phyloP scores from a whole-genome alignment of 2,329 filamentous ascomycete species.

The Nemania abortiva region DNA sequence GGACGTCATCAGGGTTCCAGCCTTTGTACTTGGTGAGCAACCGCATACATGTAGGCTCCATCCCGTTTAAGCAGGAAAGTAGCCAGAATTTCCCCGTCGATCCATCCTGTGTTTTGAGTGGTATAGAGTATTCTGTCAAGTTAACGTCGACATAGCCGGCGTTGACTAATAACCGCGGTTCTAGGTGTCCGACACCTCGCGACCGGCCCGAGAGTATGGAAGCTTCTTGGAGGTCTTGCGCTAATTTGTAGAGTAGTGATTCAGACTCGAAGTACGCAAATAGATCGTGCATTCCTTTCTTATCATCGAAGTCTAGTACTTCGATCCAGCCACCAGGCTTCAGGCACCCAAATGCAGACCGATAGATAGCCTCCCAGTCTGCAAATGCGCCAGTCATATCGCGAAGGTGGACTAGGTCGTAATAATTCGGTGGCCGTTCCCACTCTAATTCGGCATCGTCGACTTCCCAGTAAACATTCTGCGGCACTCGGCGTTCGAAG shows the following conservation, averaged over 20 bases:
- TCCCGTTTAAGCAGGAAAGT: slow-evolving; percentile 62
- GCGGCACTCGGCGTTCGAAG: slow-evolving; percentile 67
- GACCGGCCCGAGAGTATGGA: slow-evolving; percentile 60
- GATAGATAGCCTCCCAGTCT: slow-evolving; percentile 68
- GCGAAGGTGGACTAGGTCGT: slow-evolving; percentile 69
- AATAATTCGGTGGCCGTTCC: slow-evolving; percentile 64
- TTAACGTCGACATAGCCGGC: slow-evolving; percentile 66
- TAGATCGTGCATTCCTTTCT: slow-evolving; percentile 55
- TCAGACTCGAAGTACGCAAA: slow-evolving; percentile 58
- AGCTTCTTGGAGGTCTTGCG: slow-evolving; percentile 58
- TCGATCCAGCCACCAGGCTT: slow-evolving; percentile 70
- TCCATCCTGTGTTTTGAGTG: slow-evolving; percentile 60
- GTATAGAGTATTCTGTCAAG: slow-evolving; percentile 62
- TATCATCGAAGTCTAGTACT: slow-evolving; percentile 65
- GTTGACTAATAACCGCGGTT: slow-evolving; percentile 59
- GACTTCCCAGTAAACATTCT: slow-evolving; percentile 71
- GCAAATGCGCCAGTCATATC: slow-evolving; percentile 67
- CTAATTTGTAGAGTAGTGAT: slow-evolving; percentile 59
- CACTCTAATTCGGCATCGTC: slow-evolving; percentile 70
- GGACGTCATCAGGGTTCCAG: slow-evolving; percentile 64
- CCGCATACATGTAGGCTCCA: slow-evolving; percentile 63
- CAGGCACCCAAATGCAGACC: slow-evolving; percentile 64
- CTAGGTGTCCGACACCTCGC: slow-evolving; percentile 60
- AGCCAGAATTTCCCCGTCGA: slow-evolving; percentile 67
- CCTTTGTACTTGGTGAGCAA: slow-evolving; percentile 65